Conservation (phyloP, 257 asterid species). For the Solanum peruvianum region DNA sequence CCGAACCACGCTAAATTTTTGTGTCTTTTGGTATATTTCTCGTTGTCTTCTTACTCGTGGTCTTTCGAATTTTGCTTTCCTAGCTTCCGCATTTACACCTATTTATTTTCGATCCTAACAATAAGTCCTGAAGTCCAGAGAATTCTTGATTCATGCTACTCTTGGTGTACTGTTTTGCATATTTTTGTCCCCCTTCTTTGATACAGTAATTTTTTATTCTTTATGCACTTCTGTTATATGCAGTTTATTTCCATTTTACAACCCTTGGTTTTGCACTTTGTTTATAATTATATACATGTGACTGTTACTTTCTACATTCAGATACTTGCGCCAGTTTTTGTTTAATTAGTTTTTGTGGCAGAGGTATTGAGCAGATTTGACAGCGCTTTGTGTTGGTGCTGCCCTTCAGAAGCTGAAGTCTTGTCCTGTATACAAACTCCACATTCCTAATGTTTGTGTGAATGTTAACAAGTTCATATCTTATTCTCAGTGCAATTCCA, state of each 20-base stretch:
- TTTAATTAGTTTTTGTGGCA: neutral
- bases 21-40: too few relatives aligned
- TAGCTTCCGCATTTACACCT: too few relatives aligned
- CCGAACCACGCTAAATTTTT: too few relatives aligned
- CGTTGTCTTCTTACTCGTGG: too few relatives aligned
- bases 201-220: neutral
- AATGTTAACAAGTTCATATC: neutral
- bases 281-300: neutral
- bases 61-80: too few relatives aligned
- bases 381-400: neutral
- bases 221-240: neutral
- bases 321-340: neutral
- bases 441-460: neutral
- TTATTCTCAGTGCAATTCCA: neutral
- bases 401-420: neutral
- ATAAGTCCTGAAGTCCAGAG: neutral
- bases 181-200: neutral
- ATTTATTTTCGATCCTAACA: too few relatives aligned
- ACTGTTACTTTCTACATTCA: neutral
- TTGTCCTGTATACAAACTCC: neutral
- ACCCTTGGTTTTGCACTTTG: neutral
- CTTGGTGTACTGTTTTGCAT: neutral
- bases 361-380: neutral
- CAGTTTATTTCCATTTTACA: neutral
- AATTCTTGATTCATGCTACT: neutral